Evolutionary conservation across 257 asterid genomes (phyloP).

Genomic region (Rauvolfia tetraphylla): DNA sequence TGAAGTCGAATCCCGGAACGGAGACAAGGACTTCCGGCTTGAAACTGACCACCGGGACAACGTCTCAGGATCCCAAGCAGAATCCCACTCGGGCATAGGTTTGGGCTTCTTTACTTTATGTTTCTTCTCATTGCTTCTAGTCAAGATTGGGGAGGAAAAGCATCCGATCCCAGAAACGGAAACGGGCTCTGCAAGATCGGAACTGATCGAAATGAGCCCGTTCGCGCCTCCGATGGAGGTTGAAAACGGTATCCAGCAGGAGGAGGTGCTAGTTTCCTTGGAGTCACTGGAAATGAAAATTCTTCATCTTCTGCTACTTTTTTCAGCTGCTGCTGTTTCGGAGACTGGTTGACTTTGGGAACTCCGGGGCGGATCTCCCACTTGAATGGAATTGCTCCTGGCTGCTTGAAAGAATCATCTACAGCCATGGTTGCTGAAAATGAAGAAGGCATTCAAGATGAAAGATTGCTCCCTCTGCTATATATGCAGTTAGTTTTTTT

Average conservation of each 20-base stretch:
- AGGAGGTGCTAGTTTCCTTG: slow-evolving; percentile 58
- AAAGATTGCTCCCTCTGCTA: too few species aligned
- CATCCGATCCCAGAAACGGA: slow-evolving; percentile 40
- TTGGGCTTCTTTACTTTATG: not conserved
- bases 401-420: slow-evolving; percentile 60
- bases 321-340: not conserved
- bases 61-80: slow-evolving; percentile 44
- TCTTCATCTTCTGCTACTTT: not conserved
- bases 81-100: slow-evolving; percentile 26
- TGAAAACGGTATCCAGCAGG: slow-evolving; percentile 45
- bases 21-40: slow-evolving; percentile 41
- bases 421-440: slow-evolving; percentile 22
- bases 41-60: slow-evolving; percentile 47
- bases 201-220: slow-evolving; percentile 33
- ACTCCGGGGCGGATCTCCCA: slow-evolving; percentile 96
- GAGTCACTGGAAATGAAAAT: slow-evolving; percentile 21
- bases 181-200: slow-evolving; percentile 21
- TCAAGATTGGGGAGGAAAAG: slow-evolving; percentile 44
- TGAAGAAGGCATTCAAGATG: not conserved
- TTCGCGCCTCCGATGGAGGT: slow-evolving; percentile 32
- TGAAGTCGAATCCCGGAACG: slow-evolving; percentile 26
- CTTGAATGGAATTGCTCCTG: slow-evolving; percentile 72
- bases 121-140: slow-evolving; percentile 25
- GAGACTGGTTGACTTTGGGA: slow-evolving; percentile 41
- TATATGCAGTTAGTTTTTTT: slow-evolving; percentile 8